Evolutionary conservation across 2,329 filamentous ascomycete species (phyloP), one percentile per base, ranked within the genome.

Genomic region (Hortaea sp.): DNA sequence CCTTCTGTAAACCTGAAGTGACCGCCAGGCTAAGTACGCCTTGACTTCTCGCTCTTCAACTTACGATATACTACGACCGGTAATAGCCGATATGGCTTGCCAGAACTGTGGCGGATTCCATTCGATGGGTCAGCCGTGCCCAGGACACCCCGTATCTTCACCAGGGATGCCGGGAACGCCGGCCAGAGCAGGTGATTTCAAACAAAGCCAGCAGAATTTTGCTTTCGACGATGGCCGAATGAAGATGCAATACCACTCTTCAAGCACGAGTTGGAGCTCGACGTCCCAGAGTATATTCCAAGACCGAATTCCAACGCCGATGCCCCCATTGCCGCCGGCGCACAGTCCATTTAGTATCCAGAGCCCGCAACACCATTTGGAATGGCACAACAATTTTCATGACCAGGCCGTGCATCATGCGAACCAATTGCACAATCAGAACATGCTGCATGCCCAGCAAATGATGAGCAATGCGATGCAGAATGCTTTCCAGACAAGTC

Each of bases 141-240:
- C 32, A 35, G 9, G 7, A 35, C 41, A 6, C 6, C n/a, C 43
- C 34, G 20, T 9, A 35, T 9, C 9, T n/a, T 9, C 32, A 35
- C 32, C 32, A 35, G 32, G 9, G 7, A 9, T 9, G 7, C n/a
- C 32, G 9, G n/a, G n/a, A 3, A n/a, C 32, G n/a, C 32, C 32
- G n/a, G 7, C 32, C 9, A 35, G 32, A 9, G 32, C 32, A 38
- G 44, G 39, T 39, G 28, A 37, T 13, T 44, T 44, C 38, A 41
- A 48, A 27, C 41, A 48, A 5, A 35, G 34, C 28, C 28, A 44
- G 9, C 41, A 48, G 28, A 45, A 48, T 11, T 48, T 37, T 27
- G 39, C 35, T 20, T 48, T 39, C 46, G 39, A 41, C 31, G 42
- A 48, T 37, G 46, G 46, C 32, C n/a, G n/a, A 6, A 44, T 7